phyloP scores from a whole-genome alignment of 805 yeast genomes.

The Candida sakaeoensis region DNA sequence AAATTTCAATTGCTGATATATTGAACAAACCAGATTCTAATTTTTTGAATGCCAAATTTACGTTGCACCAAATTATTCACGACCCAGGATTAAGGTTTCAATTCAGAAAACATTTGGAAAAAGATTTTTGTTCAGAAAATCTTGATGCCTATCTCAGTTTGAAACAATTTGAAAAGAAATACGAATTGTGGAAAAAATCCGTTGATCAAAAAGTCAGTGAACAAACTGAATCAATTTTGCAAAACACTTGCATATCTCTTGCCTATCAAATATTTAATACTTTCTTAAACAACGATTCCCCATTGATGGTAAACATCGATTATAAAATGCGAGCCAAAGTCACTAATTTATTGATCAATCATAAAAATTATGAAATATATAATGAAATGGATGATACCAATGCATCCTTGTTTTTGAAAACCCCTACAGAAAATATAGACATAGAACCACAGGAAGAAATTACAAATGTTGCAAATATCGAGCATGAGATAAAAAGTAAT shows the following conservation, averaged over 20 bases:
- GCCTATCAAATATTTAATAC: constrained; percentile 65
- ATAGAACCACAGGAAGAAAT: neutral
- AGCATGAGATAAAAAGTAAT: neutral
- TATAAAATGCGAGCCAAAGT: constrained; percentile 46
- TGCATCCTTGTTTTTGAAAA: constrained; percentile 4
- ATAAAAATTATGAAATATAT: constrained; percentile 1
- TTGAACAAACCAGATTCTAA: neutral
- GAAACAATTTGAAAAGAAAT: constrained; percentile 46
- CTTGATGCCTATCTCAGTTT: constrained; percentile 67
- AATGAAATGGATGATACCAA: constrained; percentile 1
- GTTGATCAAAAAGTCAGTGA: neutral
- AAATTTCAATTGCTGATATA: neutral
- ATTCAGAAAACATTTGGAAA: constrained; percentile 62
- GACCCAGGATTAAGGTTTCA: constrained; percentile 77
- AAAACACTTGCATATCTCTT: constrained; percentile 54
- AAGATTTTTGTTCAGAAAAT: constrained; percentile 70
- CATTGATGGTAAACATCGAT: constrained; percentile 68
- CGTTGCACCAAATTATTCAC: constrained; percentile 43
- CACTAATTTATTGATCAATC: constrained; percentile 18
- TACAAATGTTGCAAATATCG: neutral
- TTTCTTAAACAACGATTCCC: constrained; percentile 62
- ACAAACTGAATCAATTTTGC: constrained; percentile 19
- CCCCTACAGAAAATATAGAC: constrained; percentile 5
- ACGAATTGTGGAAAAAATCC: constrained; percentile 35
- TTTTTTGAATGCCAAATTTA: neutral